A percentile compares a stretch with the other conserved stretches of the same genome.
phyloP scores from a whole-genome alignment of 352 stramenopile genomes.

The Lagenidium giganteum region DNA sequence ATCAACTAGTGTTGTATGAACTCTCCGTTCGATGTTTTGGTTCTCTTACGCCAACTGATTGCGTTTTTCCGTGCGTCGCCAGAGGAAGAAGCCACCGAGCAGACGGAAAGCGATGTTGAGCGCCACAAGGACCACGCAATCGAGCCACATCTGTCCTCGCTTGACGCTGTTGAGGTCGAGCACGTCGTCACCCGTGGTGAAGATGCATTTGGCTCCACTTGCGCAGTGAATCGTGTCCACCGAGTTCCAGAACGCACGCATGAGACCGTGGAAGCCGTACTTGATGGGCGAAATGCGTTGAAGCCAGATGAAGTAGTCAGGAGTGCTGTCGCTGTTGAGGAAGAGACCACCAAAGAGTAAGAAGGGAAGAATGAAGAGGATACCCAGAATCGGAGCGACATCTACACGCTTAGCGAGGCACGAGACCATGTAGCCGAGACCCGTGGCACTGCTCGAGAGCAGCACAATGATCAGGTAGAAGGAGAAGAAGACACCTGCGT shows the following conservation, averaged over 20 bases:
- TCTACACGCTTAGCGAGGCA: conserved; percentile 24
- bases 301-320: conserved; percentile 35
- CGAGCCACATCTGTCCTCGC: conserved; percentile 11
- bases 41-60: neutral
- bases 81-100: conserved; percentile 21
- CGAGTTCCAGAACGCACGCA: conserved; percentile 23
- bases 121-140: conserved; percentile 17
- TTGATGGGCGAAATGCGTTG: conserved; percentile 33
- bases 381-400: conserved; percentile 25
- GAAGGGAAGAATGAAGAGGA: conserved; percentile 27
- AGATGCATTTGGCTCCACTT: conserved; percentile 7
- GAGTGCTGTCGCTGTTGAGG: conserved; percentile 27
- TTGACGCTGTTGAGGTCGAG: conserved; percentile 21
- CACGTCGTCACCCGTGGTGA: conserved; percentile 17
- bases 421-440: conserved; percentile 33
- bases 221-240: conserved; percentile 20
- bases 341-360: conserved; percentile 35
- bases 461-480: conserved; percentile 31
- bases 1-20: neutral
- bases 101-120: conserved; percentile 25
- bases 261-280: conserved; percentile 29
- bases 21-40: neutral
- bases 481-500: conserved; percentile 26
- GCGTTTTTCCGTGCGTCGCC: conserved; percentile 15
- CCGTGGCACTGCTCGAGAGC: conserved; percentile 16